phyloP scores from a whole-genome alignment of 805 yeast species.

The Trichomonascus vanleenenianus region DNA sequence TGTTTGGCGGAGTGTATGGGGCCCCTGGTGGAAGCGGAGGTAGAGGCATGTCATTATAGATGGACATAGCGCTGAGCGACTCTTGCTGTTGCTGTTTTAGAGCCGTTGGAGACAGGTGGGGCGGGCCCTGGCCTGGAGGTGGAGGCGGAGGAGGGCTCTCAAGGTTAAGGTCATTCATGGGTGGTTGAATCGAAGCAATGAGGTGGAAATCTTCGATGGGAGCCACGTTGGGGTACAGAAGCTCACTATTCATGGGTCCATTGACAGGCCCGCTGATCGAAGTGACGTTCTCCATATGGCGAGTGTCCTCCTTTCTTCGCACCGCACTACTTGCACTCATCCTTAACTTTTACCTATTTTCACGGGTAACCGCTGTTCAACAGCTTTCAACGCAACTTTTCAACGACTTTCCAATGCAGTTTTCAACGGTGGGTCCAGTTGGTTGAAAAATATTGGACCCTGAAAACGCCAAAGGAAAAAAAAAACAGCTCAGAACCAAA shows the following conservation, averaged over 20 bases:
- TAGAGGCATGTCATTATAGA: constrained; percentile 2
- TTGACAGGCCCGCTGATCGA: neutral
- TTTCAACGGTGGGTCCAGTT: too few species aligned
- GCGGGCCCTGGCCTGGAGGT: constrained; percentile 1
- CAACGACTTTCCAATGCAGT: too few species aligned
- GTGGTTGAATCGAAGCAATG: neutral
- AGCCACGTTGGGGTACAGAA: constrained; percentile 1
- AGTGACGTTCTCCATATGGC: too few species aligned
- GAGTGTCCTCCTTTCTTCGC: too few species aligned
- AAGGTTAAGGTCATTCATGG: neutral
- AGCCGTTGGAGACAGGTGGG: neutral
- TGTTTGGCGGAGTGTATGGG: neutral
- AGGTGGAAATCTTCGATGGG: constrained; percentile 2
- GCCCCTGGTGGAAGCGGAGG: constrained; percentile 4
- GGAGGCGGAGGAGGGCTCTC: neutral
- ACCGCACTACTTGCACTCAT: too few species aligned
- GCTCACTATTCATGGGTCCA: neutral
- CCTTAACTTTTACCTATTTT: too few species aligned
- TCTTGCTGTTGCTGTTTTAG: neutral
- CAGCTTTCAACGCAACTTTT: too few species aligned
- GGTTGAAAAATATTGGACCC: too few species aligned
- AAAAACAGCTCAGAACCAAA: too few species aligned
- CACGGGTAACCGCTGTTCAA: too few species aligned
- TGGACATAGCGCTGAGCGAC: neutral
- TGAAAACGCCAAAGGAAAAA: too few species aligned